Evolutionary conservation across 768 basidiomycete genomes (phyloP).

Genomic region (Flagelloscypha sp.): DNA sequence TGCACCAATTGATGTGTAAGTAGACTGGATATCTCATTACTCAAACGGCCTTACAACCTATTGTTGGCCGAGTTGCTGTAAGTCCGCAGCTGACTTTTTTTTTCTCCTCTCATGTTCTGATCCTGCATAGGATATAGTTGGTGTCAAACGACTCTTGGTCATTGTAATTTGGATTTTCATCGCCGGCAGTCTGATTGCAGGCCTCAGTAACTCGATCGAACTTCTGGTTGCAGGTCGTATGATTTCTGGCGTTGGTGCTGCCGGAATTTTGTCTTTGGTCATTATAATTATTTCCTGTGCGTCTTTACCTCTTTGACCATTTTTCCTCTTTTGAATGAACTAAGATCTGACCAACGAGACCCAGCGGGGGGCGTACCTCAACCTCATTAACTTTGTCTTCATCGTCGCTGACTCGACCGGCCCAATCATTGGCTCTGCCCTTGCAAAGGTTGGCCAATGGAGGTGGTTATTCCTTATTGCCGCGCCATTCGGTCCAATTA

Average conservation of each 20-base stretch:
- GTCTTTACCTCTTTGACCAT: conserved; percentile 4
- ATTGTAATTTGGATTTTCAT: conserved; percentile 19
- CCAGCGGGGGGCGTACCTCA: conserved; percentile 20
- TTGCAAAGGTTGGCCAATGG: conserved; percentile 20
- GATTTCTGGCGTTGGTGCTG: conserved; percentile 18
- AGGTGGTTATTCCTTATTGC: conserved; percentile 21
- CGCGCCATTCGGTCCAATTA: conserved; percentile 18
- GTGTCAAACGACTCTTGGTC: conserved; percentile 17
- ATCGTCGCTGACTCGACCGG: conserved; percentile 18
- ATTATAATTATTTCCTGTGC: conserved; percentile 17
- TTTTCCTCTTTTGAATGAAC: not conserved
- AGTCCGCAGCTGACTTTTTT: too few relatives aligned
- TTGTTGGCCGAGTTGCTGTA: conserved; percentile 18
- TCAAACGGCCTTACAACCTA: conserved; percentile 17
- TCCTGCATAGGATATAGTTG: conserved; percentile 21
- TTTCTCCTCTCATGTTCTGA: too few relatives aligned
- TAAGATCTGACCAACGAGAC: conserved; percentile 19
- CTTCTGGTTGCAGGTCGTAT: conserved; percentile 19
- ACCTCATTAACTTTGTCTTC: conserved; percentile 19
- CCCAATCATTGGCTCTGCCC: conserved; percentile 17
- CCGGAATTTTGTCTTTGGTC: conserved; percentile 17
- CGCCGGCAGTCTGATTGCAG: conserved; percentile 19
- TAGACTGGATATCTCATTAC: conserved; percentile 20
- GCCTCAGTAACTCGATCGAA: conserved; percentile 14
- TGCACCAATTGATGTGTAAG: too few relatives aligned